A percentile compares a stretch with the other conserved stretches of the same genome.
Evolutionary conservation across 129 eudicot genomes (phyloP).

Genomic region (Centrapalus pauciflorus): DNA sequence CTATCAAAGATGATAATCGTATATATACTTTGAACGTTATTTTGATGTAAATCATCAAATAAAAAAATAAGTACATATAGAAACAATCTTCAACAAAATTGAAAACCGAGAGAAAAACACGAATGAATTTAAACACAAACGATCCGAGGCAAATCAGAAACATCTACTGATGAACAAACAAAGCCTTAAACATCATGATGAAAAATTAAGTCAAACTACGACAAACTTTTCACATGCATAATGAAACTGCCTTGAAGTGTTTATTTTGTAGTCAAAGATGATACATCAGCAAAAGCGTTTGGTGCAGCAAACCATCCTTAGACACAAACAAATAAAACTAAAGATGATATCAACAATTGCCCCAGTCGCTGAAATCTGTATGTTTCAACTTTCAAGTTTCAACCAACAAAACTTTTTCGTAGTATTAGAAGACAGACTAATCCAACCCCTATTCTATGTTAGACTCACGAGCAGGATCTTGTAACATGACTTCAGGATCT

Average conservation of each 20-base stretch:
- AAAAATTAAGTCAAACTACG: too few relatives aligned
- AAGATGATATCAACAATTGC: not conserved
- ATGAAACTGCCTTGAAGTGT: not conserved
- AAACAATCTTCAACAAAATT: too few relatives aligned
- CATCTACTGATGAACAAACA: too few relatives aligned
- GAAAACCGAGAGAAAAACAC: too few relatives aligned
- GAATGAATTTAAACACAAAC: too few relatives aligned
- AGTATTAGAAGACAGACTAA: slow-evolving; percentile 2
- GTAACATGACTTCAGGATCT: slow-evolving; percentile 11
- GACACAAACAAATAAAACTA: slow-evolving; percentile 15
- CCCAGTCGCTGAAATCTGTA: not conserved
- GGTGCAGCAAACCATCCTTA: slow-evolving; percentile 7
- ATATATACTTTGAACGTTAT: too few relatives aligned
- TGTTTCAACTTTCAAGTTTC: too few relatives aligned
- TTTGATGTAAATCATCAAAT: too few relatives aligned
- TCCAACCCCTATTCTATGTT: slow-evolving; percentile 19
- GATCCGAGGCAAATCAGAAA: too few relatives aligned
- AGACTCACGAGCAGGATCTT: slow-evolving; percentile 7
- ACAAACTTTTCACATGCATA: not conserved
- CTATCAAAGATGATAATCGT: too few relatives aligned
- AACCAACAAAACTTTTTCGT: not conserved
- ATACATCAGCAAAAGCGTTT: slow-evolving; percentile 10
- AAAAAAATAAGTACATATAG: too few relatives aligned
- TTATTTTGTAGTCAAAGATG: slow-evolving; percentile 13
- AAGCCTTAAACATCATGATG: too few relatives aligned